Base-by-base conservation (phyloP, 2,329 filamentous ascomycete species). In the Trichoderma sp. region DNA sequence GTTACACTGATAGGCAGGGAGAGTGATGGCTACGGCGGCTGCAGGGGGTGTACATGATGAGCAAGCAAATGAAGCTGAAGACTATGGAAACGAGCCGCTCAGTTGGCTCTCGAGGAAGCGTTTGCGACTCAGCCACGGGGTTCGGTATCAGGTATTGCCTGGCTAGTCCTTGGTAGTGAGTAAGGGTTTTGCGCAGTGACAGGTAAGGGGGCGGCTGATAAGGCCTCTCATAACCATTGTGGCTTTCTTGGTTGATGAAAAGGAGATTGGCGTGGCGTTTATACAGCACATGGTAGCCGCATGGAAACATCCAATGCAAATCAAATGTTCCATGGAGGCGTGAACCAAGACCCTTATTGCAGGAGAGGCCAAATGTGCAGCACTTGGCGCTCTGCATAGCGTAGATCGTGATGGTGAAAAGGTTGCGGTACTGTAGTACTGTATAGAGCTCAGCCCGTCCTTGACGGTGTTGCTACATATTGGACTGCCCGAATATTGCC, bases 241-340 rank as follows among this genome's bases (percentile, higher is more conserved):
- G 63, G 63, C 63, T 57, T 57, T n/a, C 48, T 57, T 65, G 27
- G 63, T 52, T 56, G 15, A 37, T 57, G 60, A 35, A 42, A 50
- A n/a, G 60, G 35, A 45, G 50, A 42, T 56, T 64, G n/a, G 7
- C 48, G 50, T 54, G 52, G 63, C 52, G 52, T 56, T 48, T 57
- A 45, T 34, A 56, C 15, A 27, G 19, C 63, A 35, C 52, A 57
- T 65, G 63, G 37, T 52, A 65, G 50, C 25, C 13, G 63, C 63
- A 65, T 65, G 63, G 63, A 48, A 57, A 45, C 35, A 13, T 35
- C 50, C n/a, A 64, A 45, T 9, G 50, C 35, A 45, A 45, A 35
- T 6, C 50, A 56, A 35, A 35, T 53, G 25, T 48, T 57, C 52
- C 13, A 29, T 25, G 27, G 50, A 56, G 50, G 52, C 50, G 27